Conservation (phyloP, 176 grass and related monocot genomes). For the Zea luxurians region DNA sequence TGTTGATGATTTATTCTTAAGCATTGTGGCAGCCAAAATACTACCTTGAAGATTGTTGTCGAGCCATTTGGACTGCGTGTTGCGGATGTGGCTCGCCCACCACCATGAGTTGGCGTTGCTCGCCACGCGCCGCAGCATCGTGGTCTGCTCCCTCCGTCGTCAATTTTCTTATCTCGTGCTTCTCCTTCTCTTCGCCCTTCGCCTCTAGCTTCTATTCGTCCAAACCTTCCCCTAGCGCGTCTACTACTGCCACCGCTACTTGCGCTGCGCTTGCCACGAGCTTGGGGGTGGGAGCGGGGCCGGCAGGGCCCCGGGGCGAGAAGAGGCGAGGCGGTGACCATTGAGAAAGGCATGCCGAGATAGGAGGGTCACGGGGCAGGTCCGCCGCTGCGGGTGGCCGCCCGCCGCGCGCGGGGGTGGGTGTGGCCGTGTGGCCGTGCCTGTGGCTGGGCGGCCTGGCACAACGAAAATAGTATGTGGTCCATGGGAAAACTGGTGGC, state of each 20-base stretch:
- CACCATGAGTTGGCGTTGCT: slow-evolving; percentile 74
- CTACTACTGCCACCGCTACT: neutral
- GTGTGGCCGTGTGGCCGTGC: neutral
- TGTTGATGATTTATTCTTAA: neutral
- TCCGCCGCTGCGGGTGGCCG: neutral
- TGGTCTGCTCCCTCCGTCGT: slow-evolving; percentile 8
- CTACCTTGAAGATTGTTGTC: slow-evolving; percentile 55
- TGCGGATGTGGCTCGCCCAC: slow-evolving; percentile 68
- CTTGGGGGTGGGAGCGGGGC: neutral
- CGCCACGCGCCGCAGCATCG: slow-evolving; percentile 59
- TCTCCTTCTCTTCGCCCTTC: neutral
- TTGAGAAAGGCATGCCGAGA: slow-evolving; percentile 26
- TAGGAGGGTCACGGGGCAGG: neutral
- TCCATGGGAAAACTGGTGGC: no score
- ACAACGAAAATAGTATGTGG: neutral
- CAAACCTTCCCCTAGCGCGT: neutral
- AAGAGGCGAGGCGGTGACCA: slow-evolving; percentile 7
- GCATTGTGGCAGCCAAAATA: neutral
- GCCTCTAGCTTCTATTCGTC: neutral
- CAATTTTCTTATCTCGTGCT: neutral
- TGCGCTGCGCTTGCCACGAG: neutral
- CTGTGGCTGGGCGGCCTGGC: neutral
- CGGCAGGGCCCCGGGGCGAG: neutral
- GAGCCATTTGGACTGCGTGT: slow-evolving; percentile 64
- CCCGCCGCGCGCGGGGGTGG: neutral